Conservation (phyloP, 345 rosid species). For the Corchorus olitorius region DNA sequence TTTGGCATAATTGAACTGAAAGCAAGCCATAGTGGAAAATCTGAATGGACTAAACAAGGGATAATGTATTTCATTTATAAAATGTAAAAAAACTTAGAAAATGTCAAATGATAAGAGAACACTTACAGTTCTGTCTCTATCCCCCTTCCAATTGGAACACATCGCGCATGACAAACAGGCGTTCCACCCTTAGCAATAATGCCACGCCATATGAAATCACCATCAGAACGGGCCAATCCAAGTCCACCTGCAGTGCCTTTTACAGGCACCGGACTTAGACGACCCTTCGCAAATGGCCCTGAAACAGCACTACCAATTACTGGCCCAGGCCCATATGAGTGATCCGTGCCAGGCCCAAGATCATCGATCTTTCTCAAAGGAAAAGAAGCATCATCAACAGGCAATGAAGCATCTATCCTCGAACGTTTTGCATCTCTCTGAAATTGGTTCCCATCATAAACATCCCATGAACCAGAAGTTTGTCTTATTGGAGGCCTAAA, state of each 20-base stretch:
- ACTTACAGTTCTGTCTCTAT: conserved; percentile 66
- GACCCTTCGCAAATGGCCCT: conserved; percentile 37
- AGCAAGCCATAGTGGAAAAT: neutral
- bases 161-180: conserved; percentile 74
- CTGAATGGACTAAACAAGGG: neutral
- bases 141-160: conserved; percentile 63
- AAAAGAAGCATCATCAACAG: conserved; percentile 48
- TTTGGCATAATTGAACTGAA: conserved; percentile 9
- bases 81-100: neutral
- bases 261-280: conserved; percentile 47
- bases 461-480: conserved; percentile 72
- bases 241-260: conserved; percentile 38
- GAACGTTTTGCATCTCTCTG: conserved; percentile 72
- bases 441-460: conserved; percentile 54
- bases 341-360: conserved; percentile 48
- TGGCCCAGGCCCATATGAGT: conserved; percentile 49
- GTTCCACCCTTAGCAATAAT: conserved; percentile 80
- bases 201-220: conserved; percentile 76
- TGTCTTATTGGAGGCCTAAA: conserved; percentile 54
- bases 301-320: conserved; percentile 40
- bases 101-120: conserved; percentile 3
- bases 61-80: neutral
- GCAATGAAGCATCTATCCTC: conserved; percentile 56
- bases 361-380: conserved; percentile 57
- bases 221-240: conserved; percentile 38